Evolutionary conservation across 805 yeast species (phyloP), one percentile per base, ranked within the genome.

Genomic region (Spencermartinsiella europaea): DNA sequence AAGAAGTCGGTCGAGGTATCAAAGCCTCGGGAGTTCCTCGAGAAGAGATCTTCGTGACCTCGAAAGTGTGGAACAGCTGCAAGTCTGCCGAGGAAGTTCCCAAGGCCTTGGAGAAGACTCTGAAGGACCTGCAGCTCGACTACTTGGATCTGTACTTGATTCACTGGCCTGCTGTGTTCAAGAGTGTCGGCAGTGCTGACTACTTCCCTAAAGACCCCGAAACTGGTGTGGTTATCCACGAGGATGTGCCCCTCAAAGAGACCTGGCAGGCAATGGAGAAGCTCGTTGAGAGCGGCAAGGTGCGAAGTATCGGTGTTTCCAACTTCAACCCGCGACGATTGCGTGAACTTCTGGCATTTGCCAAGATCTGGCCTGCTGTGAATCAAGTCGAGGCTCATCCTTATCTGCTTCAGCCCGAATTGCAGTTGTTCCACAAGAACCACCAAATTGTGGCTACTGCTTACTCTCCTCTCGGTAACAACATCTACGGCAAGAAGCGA

Each of bases 271-370:
- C 79, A 3, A 63, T 80, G 60, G 78, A 80, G 60, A 77, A 78
- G 50, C 71, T 71, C 2, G 79, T 73, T 14, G 74, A 61, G 28
- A 57, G 65, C 15, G 83, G 87, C 7, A 62, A 69, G 39, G 78
- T 83, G 45, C 75, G 72, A 56, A 73, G 85, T 12, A 79, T 86
- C 47, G 95, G 95, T 40, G 90, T 86, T 14, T 85, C 95, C 5
- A 85, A 85, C 66, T 85, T 73, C 57, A 86, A 87, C 40, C 59
- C 64, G 14, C 66, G 63, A 3, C 87, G 81, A 59, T 61, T 85
- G 20, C 74, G 80, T 48, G 83, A 83, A 60, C 64, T 85, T 38
- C 67, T 83, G 37, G 73, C 73, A 2, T 77, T 60, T 12, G 60
- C 64, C 42, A 53, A 50, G 44, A 52, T 59, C 40, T 72, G 70